Evolutionary conservation across 2,329 filamentous ascomycete genomes (phyloP).

Genomic region (Leptographium radiaticola): DNA sequence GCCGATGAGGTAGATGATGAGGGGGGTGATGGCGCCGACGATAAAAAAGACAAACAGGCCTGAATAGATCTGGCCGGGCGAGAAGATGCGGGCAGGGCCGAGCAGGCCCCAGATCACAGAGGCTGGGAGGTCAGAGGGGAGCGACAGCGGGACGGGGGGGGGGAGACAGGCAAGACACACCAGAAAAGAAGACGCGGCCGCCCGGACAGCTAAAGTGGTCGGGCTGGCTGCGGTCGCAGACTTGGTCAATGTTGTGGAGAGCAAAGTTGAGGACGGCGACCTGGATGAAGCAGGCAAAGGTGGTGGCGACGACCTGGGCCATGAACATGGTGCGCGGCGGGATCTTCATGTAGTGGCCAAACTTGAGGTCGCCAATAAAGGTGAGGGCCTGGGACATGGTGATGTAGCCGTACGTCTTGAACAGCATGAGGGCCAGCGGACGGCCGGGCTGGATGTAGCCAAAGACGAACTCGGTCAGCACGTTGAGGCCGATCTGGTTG

Average conservation of each 20-base stretch:
- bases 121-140: constrained; percentile 21
- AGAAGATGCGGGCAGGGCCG: constrained; percentile 51
- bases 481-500: constrained; percentile 57
- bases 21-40: constrained; percentile 38
- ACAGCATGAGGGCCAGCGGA: constrained; percentile 63
- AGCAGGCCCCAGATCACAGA: constrained; percentile 57
- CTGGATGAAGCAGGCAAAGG: constrained; percentile 54
- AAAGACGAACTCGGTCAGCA: constrained; percentile 61
- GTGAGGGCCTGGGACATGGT: constrained; percentile 52
- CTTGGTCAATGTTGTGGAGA: constrained; percentile 44
- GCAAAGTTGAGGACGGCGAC: constrained; percentile 51
- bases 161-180: constrained; percentile 19
- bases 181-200: constrained; percentile 50
- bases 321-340: constrained; percentile 55
- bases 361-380: constrained; percentile 54
- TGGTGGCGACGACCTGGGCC: constrained; percentile 51
- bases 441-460: constrained; percentile 64
- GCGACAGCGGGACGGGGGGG: not conserved
- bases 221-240: constrained; percentile 45
- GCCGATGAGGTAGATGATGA: constrained; percentile 36
- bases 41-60: constrained; percentile 47
- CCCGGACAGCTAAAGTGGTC: constrained; percentile 52
- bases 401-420: constrained; percentile 51
- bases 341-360: constrained; percentile 63
- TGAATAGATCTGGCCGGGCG: constrained; percentile 47